Evolutionary conservation across 108 stramenopile species (phyloP).

Genomic region (Stephanodiscus triporus): DNA sequence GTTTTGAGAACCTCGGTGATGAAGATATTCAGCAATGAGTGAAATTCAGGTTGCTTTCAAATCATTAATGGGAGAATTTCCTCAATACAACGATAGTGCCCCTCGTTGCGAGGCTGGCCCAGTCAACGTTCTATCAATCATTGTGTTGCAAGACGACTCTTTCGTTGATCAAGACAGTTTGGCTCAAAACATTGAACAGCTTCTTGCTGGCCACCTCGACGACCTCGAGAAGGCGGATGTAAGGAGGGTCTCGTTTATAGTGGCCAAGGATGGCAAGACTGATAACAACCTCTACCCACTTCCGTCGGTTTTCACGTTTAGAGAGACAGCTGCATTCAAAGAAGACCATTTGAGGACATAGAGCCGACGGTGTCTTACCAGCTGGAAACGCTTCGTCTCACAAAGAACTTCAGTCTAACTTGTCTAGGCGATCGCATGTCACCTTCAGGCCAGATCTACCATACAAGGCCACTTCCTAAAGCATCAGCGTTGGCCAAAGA

Average conservation of each 20-base stretch:
- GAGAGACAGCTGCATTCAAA: constrained; percentile 69
- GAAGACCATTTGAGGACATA: constrained; percentile 93
- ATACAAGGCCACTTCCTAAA: constrained; percentile 90
- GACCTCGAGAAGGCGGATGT: constrained; percentile 74
- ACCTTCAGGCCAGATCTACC: constrained; percentile 87
- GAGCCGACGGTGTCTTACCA: constrained; percentile 92
- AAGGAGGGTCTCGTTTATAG: constrained; percentile 81
- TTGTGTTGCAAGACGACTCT: constrained; percentile 60
- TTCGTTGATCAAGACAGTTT: constrained; percentile 50
- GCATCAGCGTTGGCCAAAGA: constrained; percentile 77
- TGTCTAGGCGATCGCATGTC: constrained; percentile 80
- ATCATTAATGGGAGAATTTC: constrained; percentile 60
- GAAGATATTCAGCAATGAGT: constrained; percentile 59
- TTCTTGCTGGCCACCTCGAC: constrained; percentile 48
- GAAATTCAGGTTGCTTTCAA: constrained; percentile 56
- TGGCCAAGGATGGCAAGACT: constrained; percentile 44
- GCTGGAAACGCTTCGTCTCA: constrained; percentile 87
- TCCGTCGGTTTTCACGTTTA: constrained; percentile 94
- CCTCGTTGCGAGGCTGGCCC: constrained; percentile 56
- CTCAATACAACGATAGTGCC: constrained; percentile 49
- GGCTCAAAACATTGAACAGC: constrained; percentile 55
- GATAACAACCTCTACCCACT: constrained; percentile 53
- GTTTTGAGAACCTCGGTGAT: constrained; percentile 64
- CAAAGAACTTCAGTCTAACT: constrained; percentile 88
- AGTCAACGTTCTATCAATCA: constrained; percentile 88